Base-by-base conservation (phyloP, 495 filamentous ascomycete species). In the Neurospora pannonica region DNA sequence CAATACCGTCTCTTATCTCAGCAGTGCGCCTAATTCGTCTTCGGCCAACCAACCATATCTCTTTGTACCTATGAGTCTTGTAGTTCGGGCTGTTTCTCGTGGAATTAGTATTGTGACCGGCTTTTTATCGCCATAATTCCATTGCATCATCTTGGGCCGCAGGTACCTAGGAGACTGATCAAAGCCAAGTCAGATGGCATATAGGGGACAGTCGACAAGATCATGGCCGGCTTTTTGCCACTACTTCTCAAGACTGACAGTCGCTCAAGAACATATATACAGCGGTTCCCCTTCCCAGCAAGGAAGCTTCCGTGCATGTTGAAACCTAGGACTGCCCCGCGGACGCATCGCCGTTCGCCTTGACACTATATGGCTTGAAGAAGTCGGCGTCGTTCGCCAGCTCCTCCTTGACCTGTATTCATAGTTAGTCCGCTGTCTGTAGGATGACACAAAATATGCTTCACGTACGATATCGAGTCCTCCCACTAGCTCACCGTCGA, bases 391-490 rank as follows among this genome's bases (percentile, higher is more conserved):
- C 73, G 67, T 70, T 79, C 9, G 76, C 76, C 38, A 84, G 60
- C 60, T 84, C 82, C 72, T 84, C 81, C 74, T 84, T 84, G 73
- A 84, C 81, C 82, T 78, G 71, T 70, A 73, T 24, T 36, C 31
- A 37, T 10, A 46, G 79, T 83, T 69, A 79, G 78, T 70, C 39
- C 13, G 19, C 38, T 72, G 54, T 46, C 37, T 6, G 17, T 31
- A 36, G 71, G 19, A 72, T 28, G 15, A 34, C 5, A 38, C 28
- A 39, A 17, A 54, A 74, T 38, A 28, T 4, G 7, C 11, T 4
- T 38, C 72, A 92, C 94, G 80, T 85, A 98, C 96, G 82, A 98
- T 98, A 85, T 98, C 97, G 79, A 99, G 85, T 3, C 94, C 95
- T 43, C 95, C 94, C n/a, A 97, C 90, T 74, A 98, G 81, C 78